Conservation (phyloP, 805 yeast genomes). For the Starmerella bacillaris region DNA sequence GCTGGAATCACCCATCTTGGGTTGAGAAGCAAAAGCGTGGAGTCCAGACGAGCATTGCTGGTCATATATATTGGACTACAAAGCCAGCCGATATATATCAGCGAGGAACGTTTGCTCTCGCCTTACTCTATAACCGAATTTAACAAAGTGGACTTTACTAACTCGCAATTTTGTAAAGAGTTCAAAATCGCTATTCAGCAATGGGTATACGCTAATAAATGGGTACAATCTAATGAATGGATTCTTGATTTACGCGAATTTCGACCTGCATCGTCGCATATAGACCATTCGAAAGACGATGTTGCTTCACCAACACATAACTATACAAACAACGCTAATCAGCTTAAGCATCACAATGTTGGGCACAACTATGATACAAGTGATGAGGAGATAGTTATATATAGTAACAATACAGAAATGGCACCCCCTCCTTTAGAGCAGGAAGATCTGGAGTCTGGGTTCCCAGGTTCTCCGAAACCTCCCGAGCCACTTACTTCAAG, state of each 20-base stretch:
- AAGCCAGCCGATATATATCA: constrained; percentile 11
- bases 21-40: neutral
- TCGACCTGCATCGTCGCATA: neutral
- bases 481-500: constrained; percentile 2
- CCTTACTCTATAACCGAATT: neutral
- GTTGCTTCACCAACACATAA: too few species aligned
- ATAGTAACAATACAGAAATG: constrained; percentile 1
- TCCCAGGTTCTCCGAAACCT: neutral
- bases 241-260: constrained; percentile 8
- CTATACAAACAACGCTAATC: too few species aligned
- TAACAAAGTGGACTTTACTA: constrained; percentile 3
- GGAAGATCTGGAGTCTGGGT: neutral
- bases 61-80: constrained; percentile 11
- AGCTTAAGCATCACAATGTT: neutral
- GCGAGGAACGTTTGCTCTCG: constrained; percentile 5
- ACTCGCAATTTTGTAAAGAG: constrained; percentile 1
- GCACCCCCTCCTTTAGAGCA: neutral
- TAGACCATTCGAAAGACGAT: too few species aligned
- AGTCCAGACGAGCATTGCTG: constrained; percentile 4
- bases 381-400: neutral
- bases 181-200: constrained; percentile 9
- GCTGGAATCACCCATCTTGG: constrained; percentile 1
- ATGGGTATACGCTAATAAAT: neutral
- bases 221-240: constrained; percentile 6
- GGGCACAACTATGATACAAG: neutral